phyloP scores from a whole-genome alignment of 2,329 filamentous ascomycete genomes.

The Colletotrichum sp. region DNA sequence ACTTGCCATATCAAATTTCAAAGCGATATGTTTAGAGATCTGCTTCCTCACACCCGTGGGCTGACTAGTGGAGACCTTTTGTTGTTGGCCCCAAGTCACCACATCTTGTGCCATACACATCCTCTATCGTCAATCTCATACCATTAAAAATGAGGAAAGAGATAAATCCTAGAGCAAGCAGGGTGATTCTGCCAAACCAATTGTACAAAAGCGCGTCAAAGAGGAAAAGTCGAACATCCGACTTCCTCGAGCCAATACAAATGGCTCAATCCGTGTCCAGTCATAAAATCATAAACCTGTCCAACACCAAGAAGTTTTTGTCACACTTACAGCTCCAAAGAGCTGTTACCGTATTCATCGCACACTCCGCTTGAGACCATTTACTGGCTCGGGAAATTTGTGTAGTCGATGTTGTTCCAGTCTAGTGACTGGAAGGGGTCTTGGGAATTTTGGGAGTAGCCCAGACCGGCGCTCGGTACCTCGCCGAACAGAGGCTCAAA shows the following conservation, averaged over 20 bases:
- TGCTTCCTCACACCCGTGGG: neutral
- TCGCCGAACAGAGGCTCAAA: slow-evolving; percentile 55
- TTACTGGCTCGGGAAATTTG: slow-evolving; percentile 34
- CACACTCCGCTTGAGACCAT: neutral
- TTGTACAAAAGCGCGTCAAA: slow-evolving; percentile 9
- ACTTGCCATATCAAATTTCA: slow-evolving; percentile 18
- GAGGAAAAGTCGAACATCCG: neutral
- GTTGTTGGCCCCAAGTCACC: neutral
- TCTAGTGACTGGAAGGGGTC: slow-evolving; percentile 52
- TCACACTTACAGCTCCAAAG: neutral
- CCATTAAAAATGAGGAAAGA: slow-evolving; percentile 10
- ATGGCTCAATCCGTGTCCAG: slow-evolving; percentile 7
- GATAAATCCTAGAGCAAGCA: slow-evolving; percentile 4
- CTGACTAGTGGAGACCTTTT: neutral
- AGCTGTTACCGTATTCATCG: neutral
- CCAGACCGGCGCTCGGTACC: slow-evolving; percentile 54
- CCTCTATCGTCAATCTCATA: slow-evolving; percentile 15
- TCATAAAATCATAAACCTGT: slow-evolving; percentile 18
- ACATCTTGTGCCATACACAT: neutral
- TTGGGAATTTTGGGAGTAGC: slow-evolving; percentile 59
- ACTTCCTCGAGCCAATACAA: neutral
- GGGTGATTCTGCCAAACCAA: slow-evolving; percentile 3
- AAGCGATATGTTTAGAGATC: slow-evolving; percentile 13
- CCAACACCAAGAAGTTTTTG: neutral
- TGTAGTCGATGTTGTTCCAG: slow-evolving; percentile 42